Base-by-base conservation (phyloP, 495 filamentous ascomycete genomes). In the Thozetella sp. region DNA sequence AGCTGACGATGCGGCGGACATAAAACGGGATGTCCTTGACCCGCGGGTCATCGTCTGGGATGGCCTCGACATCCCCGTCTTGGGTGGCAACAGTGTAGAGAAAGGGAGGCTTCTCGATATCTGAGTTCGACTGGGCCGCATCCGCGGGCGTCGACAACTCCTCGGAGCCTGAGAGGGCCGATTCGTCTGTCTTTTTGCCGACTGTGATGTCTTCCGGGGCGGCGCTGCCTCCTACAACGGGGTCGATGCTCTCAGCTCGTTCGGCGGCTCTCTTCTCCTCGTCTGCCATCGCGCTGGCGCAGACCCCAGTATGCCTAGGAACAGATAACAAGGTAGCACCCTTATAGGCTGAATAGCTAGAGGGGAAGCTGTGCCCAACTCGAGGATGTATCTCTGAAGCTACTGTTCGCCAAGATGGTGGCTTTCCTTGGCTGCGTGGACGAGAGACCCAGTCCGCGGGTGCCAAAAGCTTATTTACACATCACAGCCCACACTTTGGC, bases 1-100 rank as follows among this genome's bases (percentile, higher is more conserved):
- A 67, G 66, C 74, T 80, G 55, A 84, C 78, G 46, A 85, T 67
- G 37, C 80, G 77, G 20, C 84, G 77, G 2, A 86, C 82, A 54
- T 79, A 71, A 10, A 68, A 62, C 2, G 80, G 80, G 17, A 83
- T 71, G 40, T 80, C 76, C 24, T 67, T 74, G 52, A 83, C 76
- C 55, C 80, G 72, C 15, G 76, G 77, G 56, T 81, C 69, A n/a
- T 80, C 65, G 23, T 80, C 74, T 30, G 63, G 65, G 55, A 72
- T 66, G 51, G 68, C 59, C 25, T 75, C 72, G 4, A 51, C 61
- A 11, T 27, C 25, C 2, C 53, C 57, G 22, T 52, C 50, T 22
- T 24, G 50, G 22, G 17, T 13, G 50, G 50, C 13, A 22, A 26
- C 20, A 11, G 13, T 52, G 50, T 9, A 52, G 50, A 52, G n/a